Evolutionary conservation across 768 basidiomycete species (phyloP).

Genomic region (Calocera cornea): DNA sequence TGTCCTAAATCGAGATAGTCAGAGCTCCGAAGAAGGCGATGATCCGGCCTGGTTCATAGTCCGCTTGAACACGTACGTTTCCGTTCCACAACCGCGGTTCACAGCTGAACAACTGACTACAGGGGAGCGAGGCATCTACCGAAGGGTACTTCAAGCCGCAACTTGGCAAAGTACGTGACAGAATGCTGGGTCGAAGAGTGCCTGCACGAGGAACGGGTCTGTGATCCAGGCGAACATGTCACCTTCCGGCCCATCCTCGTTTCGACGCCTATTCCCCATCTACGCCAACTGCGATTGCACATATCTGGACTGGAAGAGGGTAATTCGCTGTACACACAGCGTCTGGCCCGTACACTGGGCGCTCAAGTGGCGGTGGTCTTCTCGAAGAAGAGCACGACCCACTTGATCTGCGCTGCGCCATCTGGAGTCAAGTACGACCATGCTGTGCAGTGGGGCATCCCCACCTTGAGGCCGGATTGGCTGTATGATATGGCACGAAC

Average conservation of each 20-base stretch:
- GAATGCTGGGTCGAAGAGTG: conserved; percentile 92
- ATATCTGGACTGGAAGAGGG: neutral
- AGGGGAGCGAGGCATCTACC: neutral
- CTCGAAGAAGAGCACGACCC: conserved; percentile 50
- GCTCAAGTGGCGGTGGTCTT: conserved; percentile 24
- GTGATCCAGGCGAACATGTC: conserved; percentile 50
- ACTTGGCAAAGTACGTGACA: conserved; percentile 36
- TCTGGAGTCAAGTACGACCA: conserved; percentile 63
- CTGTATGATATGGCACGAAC: conserved; percentile 42
- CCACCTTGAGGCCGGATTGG: conserved; percentile 62
- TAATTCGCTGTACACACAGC: neutral
- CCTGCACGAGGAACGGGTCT: conserved; percentile 60
- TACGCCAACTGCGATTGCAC: neutral
- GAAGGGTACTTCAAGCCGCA: neutral
- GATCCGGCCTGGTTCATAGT: neutral
- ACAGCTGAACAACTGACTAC: neutral
- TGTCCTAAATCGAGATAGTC: neutral
- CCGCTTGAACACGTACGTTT: neutral
- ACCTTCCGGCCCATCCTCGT: conserved; percentile 55
- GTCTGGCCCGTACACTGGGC: neutral
- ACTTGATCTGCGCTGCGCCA: conserved; percentile 63
- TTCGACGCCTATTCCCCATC: conserved; percentile 34
- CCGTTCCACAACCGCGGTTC: neutral
- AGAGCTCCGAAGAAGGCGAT: neutral
- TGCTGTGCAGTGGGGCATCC: conserved; percentile 64